Base-by-base conservation (phyloP, 768 basidiomycete genomes). In the Strobilomyces confusus region DNA sequence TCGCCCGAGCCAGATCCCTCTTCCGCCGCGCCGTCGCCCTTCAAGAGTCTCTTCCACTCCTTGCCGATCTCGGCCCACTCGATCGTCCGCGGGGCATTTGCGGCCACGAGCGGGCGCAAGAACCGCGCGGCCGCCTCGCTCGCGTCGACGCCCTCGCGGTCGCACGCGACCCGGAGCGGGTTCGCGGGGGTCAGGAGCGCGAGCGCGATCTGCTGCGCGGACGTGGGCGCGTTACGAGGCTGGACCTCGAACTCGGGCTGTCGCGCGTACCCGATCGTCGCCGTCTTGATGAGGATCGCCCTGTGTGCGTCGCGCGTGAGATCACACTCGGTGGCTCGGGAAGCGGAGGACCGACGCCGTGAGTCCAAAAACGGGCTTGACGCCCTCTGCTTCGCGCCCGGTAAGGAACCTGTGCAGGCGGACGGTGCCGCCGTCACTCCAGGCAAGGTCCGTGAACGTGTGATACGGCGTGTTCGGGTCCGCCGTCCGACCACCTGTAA, bases 361-460 rank as follows among this genome's bases (percentile, higher is more conserved):
- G 9, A 95, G 70, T 9, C 92, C 92, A 59, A 84, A 90, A 0
- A 95, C 81, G n/a, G 92, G 92, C 62, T 92, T 94, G 14, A 91
- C 80, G 0, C 92, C 92, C 14, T 85, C 84, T 3, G 79, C 82
- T 65, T 95, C 92, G 38, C 92, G 74, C 0, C 93, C 93, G 1
- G 92, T 95, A 47, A 93, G 74, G 73, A 95, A 95, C 17, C 77
- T 74, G 69, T 95, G 92, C 57, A 83, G 76, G 22, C 90, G 81
- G 17, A 65, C 14, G 3, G 61, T 50, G 8, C 65, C 68, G 9
- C 73, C 70, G 20, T 75, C 73, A n/a, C 69, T 66, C 66, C 75
- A 79, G 13, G 70, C 63, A 29, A 77, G 62, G 60, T 93, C 92
- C 23, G 61, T 71, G 45, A 75, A 82, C 0, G 83, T 80, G 65